Conservation (phyloP, 441 rosid genomes). For the Pelargonium citronellum region DNA sequence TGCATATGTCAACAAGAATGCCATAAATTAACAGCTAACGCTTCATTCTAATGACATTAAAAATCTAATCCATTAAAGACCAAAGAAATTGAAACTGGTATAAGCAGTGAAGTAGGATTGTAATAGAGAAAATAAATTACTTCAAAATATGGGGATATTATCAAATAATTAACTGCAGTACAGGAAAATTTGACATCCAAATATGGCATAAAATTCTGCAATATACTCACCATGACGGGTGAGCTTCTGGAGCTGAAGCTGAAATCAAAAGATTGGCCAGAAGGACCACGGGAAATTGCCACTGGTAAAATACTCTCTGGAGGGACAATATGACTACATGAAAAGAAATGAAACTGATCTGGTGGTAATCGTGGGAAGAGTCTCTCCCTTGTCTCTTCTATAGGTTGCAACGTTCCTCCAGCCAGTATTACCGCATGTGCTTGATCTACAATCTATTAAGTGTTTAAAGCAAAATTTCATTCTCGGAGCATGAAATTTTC, state of each 20-base stretch:
- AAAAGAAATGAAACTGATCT: slow-evolving; percentile 68
- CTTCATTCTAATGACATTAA: too few relatives aligned
- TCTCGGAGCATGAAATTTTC: not conserved
- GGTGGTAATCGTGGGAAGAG: slow-evolving; percentile 79
- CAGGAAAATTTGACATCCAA: too few relatives aligned
- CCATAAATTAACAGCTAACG: too few relatives aligned
- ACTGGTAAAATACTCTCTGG: slow-evolving; percentile 76
- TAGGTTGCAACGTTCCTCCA: slow-evolving; percentile 96
- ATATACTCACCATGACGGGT: slow-evolving; percentile 45
- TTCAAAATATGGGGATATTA: too few relatives aligned
- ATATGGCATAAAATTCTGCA: slow-evolving; percentile 1
- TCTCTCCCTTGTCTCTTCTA: slow-evolving; percentile 90
- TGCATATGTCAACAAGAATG: too few relatives aligned
- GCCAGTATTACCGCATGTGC: slow-evolving; percentile 84
- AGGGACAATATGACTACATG: slow-evolving; percentile 86
- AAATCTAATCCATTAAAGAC: too few relatives aligned
- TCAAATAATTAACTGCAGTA: too few relatives aligned
- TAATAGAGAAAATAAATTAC: too few relatives aligned
- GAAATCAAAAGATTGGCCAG: slow-evolving; percentile 76
- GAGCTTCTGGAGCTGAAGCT: slow-evolving; percentile 80
- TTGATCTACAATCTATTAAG: slow-evolving; percentile 64
- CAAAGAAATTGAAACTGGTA: too few relatives aligned
- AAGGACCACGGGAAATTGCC: slow-evolving; percentile 76
- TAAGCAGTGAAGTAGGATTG: too few relatives aligned
- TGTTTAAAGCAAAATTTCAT: slow-evolving; percentile 18